Evolutionary conservation across 768 basidiomycete species (phyloP), one percentile per base, ranked within the genome.

Genomic region (Filobasidium wieringae): DNA sequence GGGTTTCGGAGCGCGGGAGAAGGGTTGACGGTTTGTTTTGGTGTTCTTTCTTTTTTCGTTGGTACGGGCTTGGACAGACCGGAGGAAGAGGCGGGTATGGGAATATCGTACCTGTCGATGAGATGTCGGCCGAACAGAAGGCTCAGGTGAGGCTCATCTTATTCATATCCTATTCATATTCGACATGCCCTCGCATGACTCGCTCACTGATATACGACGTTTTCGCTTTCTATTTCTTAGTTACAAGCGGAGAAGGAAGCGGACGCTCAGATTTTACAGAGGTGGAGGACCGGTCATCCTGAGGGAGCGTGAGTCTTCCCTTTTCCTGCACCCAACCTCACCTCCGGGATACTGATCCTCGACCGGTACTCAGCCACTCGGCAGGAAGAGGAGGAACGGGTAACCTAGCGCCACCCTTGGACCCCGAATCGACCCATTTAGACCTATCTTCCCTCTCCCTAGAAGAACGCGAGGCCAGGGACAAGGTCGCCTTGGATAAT

Each of bases 81-180:
- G 40, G 52, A 7, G 72, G 72, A 3, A 51, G 72, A 27, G 72
- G 72, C 30, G 72, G 72, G 15, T 73, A 63, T 45, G 72, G 72
- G 4, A 73, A 73, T 52, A 68, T 73, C 37, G 31, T 36, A 8
- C 62, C 66, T 53, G 66, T 66, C 22, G 40, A 55, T 24, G 53
- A 59, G 30, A 47, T 53, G 22, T 53, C 63, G 34, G 56, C 64
- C 2, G 54, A 68, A 17, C 68, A 70, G 26, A 56, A 59, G 29
- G 66, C 63, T 17, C 67, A 64, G 67, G 67, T 67, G 54, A 40
- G 65, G 58, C 24, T 31, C 30, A 22, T 43, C 14, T 34, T 26
- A 26, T 1, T 9, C 34, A 32, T 43, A 11, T 9, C 17, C 15
- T 8, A 9, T 24, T 24, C 14, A 3, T 14, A n/a, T 36, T 19